Evolutionary conservation across 805 yeast genomes (phyloP).

Genomic region (Yarrowia divulgata): DNA sequence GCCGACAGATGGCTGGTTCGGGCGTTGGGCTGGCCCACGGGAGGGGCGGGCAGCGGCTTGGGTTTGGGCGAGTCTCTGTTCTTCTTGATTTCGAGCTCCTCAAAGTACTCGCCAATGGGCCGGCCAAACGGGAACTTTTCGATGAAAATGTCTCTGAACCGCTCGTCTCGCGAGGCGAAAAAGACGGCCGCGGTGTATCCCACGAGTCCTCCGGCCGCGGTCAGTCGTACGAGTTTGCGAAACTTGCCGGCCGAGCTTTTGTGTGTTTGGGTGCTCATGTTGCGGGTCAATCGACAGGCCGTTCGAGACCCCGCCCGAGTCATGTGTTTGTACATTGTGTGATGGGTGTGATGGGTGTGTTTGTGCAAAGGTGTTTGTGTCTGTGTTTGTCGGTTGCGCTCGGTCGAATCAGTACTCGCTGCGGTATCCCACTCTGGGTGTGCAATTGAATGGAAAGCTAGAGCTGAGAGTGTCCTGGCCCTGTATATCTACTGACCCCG

Average conservation of each 20-base stretch:
- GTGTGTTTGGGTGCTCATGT: conserved; percentile 24
- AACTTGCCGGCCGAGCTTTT: conserved; percentile 22
- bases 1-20: conserved; percentile 31
- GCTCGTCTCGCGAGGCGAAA: conserved; percentile 39
- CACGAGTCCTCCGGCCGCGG: neutral
- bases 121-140: conserved; percentile 40
- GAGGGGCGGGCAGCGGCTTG: neutral
- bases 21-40: neutral
- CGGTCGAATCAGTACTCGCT: no score
- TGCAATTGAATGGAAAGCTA: conserved; percentile 16
- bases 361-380: neutral
- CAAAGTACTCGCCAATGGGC: conserved; percentile 40
- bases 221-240: conserved; percentile 1
- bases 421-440: neutral
- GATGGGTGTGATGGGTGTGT: neutral
- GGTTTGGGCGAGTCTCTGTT: conserved; percentile 18
- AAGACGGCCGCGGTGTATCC: conserved; percentile 29
- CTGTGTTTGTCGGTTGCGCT: neutral
- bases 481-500: conserved; percentile 22
- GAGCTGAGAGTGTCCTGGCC: conserved; percentile 1
- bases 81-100: conserved; percentile 35
- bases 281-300: neutral
- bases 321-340: conserved; percentile 7
- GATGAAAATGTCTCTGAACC: conserved; percentile 38
- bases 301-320: conserved; percentile 12